These are phyloP conservation scores for Dissophora globulifera DNA, from an alignment of 192 early-diverging fungal genomes.

Conservation along the genomic window DNA sequence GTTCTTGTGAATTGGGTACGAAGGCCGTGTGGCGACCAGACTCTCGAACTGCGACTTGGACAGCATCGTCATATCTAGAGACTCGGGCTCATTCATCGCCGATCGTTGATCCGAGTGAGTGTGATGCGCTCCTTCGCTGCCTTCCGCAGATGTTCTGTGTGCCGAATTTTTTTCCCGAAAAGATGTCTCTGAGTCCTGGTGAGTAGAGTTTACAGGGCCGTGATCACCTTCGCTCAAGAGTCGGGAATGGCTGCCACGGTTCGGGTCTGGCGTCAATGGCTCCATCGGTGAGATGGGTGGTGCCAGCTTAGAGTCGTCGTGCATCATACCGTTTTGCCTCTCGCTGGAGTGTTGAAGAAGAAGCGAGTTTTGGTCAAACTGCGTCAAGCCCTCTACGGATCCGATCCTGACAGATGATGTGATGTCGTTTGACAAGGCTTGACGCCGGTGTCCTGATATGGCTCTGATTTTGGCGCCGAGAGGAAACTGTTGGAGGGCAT, in stretches of 20 bases:
- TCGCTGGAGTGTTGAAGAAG: conserved; percentile 1
- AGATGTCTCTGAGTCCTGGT: background rate
- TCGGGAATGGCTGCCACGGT: background rate
- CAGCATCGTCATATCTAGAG: background rate
- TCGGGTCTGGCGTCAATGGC: conserved; percentile 29
- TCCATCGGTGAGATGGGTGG: conserved; percentile 36
- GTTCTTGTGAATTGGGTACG: conserved; percentile 34
- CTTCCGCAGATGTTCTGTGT: too few relatives aligned
- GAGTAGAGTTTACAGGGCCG: background rate
- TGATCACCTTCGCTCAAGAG: conserved; percentile 1
- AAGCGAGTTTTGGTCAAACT: conserved; percentile 30
- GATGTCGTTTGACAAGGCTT: background rate
- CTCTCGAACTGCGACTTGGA: background rate
- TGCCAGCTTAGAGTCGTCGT: conserved; percentile 18
- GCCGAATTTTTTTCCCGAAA: background rate
- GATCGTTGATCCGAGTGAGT: background rate
- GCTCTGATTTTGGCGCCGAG: conserved; percentile 42
- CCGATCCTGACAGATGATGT: conserved; percentile 35
- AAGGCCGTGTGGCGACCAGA: conserved; percentile 12
- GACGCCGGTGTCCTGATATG: conserved; percentile 27
- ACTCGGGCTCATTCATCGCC: background rate
- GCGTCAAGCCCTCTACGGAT: conserved; percentile 32
- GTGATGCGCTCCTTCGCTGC: too few relatives aligned
- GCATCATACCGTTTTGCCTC: background rate
- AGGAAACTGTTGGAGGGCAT: conserved; percentile 45